Base-by-base conservation (phyloP, 108 stramenopile species). In the Pseudonitzschia delicatissima region DNA sequence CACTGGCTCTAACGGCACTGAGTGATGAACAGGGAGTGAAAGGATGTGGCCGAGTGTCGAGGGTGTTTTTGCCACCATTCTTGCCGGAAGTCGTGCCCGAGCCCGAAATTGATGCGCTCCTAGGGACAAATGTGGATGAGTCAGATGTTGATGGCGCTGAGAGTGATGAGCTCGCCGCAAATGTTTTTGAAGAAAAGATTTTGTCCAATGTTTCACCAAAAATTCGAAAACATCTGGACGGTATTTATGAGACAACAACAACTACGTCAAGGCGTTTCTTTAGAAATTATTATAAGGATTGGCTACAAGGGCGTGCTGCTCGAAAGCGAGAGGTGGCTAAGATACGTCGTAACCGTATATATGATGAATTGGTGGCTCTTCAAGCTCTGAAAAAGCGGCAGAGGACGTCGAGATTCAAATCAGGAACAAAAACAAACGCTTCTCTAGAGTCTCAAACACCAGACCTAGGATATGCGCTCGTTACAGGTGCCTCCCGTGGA, bases 401-500 rank as follows among this genome's bases (percentile, higher is more conserved):
- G 32, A 17, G 55, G 26, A 35, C 39, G 9, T 33, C 3, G 33
- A 74, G 23, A 47, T 33, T 7, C 15, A 34, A 51, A 28, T 15
- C n/a, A 62, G 33, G 31, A 0, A 34, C n/a, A 44, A 37, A 36
- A 60, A 31, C 5, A 69, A 23, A 29, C 18, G 7, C 31, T 35
- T 28, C 42, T 26, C 37, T 9, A 21, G 44, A 32, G 7, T 26
- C 28, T 28, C 23, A 39, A 42, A 7, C 28, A 11, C 1, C 35
- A 2, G 60, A 61, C 0, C 20, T 40, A 48, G 84, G 88, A 47
- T 93, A 79, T 69, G 92, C 92, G 7, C 60, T 93, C 32, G 86
- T 94, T 1, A 94, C 92, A 6, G 92, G 92, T 13, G 90, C 90
- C 48, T 89, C 87, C 23, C 64, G 78, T 26, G 92, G 92, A 4